Evolutionary conservation across 1,284 basidiomycete genomes (phyloP), one percentile per base, ranked within the genome.

Genomic region (Porphyrellus sp.): DNA sequence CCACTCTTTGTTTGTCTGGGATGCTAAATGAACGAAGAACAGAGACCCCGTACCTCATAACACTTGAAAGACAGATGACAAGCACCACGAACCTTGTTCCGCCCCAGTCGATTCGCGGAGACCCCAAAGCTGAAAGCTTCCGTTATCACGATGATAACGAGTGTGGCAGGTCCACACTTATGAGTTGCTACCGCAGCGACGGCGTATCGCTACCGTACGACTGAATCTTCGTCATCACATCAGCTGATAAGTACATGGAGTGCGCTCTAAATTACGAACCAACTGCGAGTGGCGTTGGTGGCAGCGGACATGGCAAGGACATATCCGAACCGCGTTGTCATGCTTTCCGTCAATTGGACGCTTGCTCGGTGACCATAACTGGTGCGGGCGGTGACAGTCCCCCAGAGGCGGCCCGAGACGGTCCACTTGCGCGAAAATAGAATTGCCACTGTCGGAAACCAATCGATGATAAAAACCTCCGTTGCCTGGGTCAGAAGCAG

Each of bases 361-460:
- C n/a, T n/a, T n/a, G n/a, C n/a, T n/a, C n/a, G n/a, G n/a, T n/a
- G 58, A 25, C 40, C 8, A 25, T 42, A 49, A 30, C 40, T 34
- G 40, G 43, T 39, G 15, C 33, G 18, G 18, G 28, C 21, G 24
- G 38, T 40, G 18, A 39, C 42, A 30, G 54, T 15, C 41, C 25
- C 42, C 34, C 46, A 31, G 39, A 30, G 51, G 35, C 16, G 39
- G 46, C 11, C 38, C 52, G 33, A 49, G 50, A 42, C 50, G 23
- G 50, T 44, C 25, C 24, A 50, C 44, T 49, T 44, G 51, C 58
- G 49, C 58, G 49, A 58, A 62, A 45, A 45, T 38, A 30, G 43
- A 49, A 20, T 18, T 18, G 34, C 55, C 54, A 31, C 41, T 37
- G 24, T 40, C 46, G 27, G 41, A 55, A 52, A 49, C 41, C 34